Base-by-base conservation (phyloP, 768 basidiomycete species). In the Serendipita sp. region DNA sequence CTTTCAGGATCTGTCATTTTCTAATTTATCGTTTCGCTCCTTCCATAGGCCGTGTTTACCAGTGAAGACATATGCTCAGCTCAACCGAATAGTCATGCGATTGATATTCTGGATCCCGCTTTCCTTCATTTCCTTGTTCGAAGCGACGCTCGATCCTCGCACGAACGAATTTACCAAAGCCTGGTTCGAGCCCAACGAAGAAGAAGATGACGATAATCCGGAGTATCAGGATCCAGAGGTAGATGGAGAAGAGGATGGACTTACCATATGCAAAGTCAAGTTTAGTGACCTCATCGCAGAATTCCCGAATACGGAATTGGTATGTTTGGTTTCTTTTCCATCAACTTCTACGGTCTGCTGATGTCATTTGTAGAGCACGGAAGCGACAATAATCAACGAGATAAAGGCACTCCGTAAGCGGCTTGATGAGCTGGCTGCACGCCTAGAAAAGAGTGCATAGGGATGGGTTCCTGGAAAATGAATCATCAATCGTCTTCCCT, bases 81-180 rank as follows among this genome's bases (percentile, higher is more conserved):
- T 92, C 67, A 96, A 95, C 74, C 83, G 85, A 63, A 71, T 77
- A 68, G 79, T 90, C 64, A 95, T 97, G 93, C 74, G 76, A 28
- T 68, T 79, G 47, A 66, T 95, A n/a, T 95, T 97, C 78, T 87
- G 86, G 74, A 66, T 92, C 63, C 92, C 92, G 2, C 77, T 96
- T 35, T 75, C 79, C 2, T 62, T 79, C 15, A 88, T 96, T 67
- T 88, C 91, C 0, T 70, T 93, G 38, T 87, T 78, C 69, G 94
- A 96, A 75, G 80, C 88, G 0, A 77, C 78, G 8, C 72, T 79
- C 56, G 75, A 80, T 66, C 71, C 73, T 13, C 70, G 73, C 32
- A 82, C 79, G 67, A 78, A 81, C 67, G 74, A 72, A 7, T 90
- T 88, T 86, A 74, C 89, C 72, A 78, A 80, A 44, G 80, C 78